Base-by-base conservation (phyloP, 495 filamentous ascomycete genomes). In the Copromyces sp. region DNA sequence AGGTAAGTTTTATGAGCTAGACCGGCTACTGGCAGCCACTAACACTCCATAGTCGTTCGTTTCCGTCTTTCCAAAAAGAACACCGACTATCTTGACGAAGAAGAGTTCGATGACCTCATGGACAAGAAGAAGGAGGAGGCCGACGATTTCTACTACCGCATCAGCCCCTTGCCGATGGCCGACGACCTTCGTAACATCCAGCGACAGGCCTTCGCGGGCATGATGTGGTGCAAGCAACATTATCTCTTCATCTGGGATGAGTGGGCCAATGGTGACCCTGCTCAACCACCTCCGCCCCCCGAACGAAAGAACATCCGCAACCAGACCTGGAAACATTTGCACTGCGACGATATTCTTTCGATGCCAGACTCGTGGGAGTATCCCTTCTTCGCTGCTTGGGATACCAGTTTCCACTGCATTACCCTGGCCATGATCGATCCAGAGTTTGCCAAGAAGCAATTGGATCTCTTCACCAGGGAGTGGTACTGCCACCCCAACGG, bases 401-500 rank as follows among this genome's bases (percentile, higher is more conserved):
- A 98, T 77, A 94, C 93, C 44, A 94, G 94, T 3, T 98, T 98
- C 83, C 95, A 98, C 79, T 95, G 93, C 78, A 97, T 98, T 75
- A 93, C 94, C 3, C 82, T 98, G 73, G 92, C 95, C 9, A 97
- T 98, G 94, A 94, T 98, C 70, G 95, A 98, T 75, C 95, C 95
- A 0, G 95, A 97, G 39, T 97, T 97, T 74, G 94, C 95, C 20
- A 98, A 98, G 87, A 97, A 96, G 84, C 95, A 98, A 80, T 87
- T 98, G 29, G 95, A 98, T 80, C 83, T 98, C 17, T 91, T 98
- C 75, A 98, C 95, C 11, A 87, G 95, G 73, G 95, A 98, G 83
- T 98, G 95, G 95, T 98, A 98, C 85, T 97, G 97, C 91, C 95
- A 98, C 84, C 95, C 95, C 20, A 98, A 98, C 77, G 95, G 95